Conservation (phyloP, 306 rosid species). For the Pterocarpus macrocarpus region DNA sequence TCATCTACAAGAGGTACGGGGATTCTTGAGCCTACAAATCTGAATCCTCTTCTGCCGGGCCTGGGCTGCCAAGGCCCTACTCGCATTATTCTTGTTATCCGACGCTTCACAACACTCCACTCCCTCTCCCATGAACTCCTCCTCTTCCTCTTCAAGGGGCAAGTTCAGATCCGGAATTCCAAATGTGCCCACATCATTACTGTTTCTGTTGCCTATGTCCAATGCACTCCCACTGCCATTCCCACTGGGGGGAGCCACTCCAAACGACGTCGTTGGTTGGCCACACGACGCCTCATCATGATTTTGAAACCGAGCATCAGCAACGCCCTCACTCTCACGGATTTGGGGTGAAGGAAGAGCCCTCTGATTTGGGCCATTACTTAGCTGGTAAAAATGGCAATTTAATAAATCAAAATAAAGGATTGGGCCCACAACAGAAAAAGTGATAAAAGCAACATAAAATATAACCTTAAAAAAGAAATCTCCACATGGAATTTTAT, state of each 20-base stretch:
- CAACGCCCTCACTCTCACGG: slow-evolving; percentile 5
- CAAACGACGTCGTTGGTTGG: slow-evolving; percentile 24
- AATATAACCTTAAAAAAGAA: slow-evolving; percentile 3
- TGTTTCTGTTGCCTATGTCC: background rate
- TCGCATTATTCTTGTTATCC: slow-evolving; percentile 39
- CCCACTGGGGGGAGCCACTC: background rate
- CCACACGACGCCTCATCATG: background rate
- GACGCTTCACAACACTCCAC: slow-evolving; percentile 34
- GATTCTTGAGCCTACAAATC: slow-evolving; percentile 58
- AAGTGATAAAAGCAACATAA: slow-evolving; percentile 16
- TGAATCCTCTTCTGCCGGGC: slow-evolving; percentile 64
- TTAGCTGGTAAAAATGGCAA: slow-evolving; percentile 45
- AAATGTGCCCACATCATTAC: slow-evolving; percentile 5
- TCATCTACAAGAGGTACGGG: slow-evolving; percentile 42
- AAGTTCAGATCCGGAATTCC: slow-evolving; percentile 67
- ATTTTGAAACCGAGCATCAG: no score
- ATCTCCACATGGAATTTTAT: background rate
- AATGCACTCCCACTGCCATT: background rate
- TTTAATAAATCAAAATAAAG: background rate
- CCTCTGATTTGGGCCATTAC: background rate
- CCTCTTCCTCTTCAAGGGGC: background rate
- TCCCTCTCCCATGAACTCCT: background rate
- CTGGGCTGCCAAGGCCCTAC: slow-evolving; percentile 50
- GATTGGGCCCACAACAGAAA: background rate
- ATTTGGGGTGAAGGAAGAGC: background rate